Evolutionary conservation across 2,329 filamentous ascomycete genomes (phyloP), one percentile per base, ranked within the genome.

Genomic region (Zymoseptoria ardabiliae): DNA sequence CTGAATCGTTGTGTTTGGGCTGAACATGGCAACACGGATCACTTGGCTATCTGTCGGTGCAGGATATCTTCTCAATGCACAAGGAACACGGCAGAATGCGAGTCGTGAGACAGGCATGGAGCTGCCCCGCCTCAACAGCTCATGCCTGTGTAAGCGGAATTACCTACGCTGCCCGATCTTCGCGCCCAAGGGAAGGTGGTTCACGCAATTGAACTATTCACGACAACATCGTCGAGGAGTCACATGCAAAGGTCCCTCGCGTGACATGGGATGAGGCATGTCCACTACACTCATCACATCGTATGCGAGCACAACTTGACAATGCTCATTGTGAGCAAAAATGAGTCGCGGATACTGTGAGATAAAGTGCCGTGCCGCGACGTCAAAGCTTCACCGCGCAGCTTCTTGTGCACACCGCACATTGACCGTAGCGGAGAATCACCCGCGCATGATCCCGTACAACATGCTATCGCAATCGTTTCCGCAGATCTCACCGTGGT

Each of bases 401-500:
- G 22, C 48, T 55, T 49, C 53, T 55, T 55, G 49, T 54, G 60
- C 50, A 58, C 54, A 56, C 49, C 28, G 20, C 35, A 17, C 13
- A 13, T 45, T 17, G 35, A 6, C 17, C 11, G 17, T 7, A 45
- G 35, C 35, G 17, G 35, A 13, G 50, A 21, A 56, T 51, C 23
- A 50, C 52, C 48, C 51, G 23, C 35, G n/a, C 30, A 55, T 61
- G 28, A 51, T 50, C 56, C 48, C 51, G 48, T 25, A 23, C 48
- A 55, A 19, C 30, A 17, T n/a, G 13, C 35, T n/a, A 45, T 5
- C 35, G 35, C 35, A 7, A 45, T 45, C 2, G 4, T n/a, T 45
- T 45, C 17, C 6, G 20, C 10, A 28, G 30, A 13, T 17, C 53
- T 61, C 55, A 67, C 63, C 78, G 72, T 50, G 77, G 66, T 65